Conservation (phyloP, 177 flowering plant genomes). For the Vitis hybrid region DNA sequence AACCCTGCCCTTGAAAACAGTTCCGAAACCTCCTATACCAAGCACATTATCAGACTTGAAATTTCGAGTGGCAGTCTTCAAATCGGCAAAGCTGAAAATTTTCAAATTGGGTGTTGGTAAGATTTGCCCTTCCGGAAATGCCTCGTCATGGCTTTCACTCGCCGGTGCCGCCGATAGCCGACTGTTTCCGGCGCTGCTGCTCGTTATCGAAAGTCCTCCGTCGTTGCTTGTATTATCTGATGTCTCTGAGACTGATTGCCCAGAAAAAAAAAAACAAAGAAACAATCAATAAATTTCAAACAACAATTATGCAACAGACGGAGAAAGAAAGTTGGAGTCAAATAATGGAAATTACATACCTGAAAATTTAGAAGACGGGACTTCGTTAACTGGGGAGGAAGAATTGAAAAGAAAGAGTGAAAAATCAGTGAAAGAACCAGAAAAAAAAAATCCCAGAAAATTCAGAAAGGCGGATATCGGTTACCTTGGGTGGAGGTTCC, state of each 20-base stretch:
- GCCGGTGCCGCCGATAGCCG: slow-evolving; percentile 26
- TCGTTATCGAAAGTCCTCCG: slow-evolving; percentile 19
- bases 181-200: slow-evolving; percentile 31
- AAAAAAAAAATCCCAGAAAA: not conserved
- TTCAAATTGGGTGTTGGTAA: slow-evolving; percentile 47
- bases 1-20: slow-evolving; percentile 69
- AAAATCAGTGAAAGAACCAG: not conserved
- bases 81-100: slow-evolving; percentile 44
- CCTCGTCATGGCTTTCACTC: slow-evolving; percentile 28
- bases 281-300: not conserved
- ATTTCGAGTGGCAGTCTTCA: slow-evolving; percentile 54
- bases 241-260: slow-evolving; percentile 7
- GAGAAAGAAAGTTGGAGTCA: no score
- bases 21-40: slow-evolving; percentile 82
- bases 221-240: slow-evolving; percentile 24
- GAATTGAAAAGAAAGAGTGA: no score
- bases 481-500: slow-evolving; percentile 27
- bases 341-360: no score
- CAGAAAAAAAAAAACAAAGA: not conserved
- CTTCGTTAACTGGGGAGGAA: no score
- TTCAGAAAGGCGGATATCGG: not conserved
- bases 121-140: slow-evolving; percentile 32
- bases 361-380: no score
- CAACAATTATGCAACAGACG: no score
- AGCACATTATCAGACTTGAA: slow-evolving; percentile 51